These are phyloP conservation scores for Flueggea neowawraea DNA, from an alignment of 441 rosid genomes.

Conservation along the genomic window DNA sequence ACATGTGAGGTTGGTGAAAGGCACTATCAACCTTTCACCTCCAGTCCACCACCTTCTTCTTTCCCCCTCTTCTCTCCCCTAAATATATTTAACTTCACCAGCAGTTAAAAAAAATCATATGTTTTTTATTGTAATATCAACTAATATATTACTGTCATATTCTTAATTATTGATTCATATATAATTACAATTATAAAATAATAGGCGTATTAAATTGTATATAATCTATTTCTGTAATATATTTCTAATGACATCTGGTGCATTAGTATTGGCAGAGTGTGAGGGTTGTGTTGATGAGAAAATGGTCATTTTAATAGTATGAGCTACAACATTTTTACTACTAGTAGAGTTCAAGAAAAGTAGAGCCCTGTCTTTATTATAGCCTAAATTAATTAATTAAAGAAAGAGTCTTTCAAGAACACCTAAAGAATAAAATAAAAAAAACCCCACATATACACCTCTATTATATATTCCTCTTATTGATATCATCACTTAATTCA, in stretches of 20 bases:
- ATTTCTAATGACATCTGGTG: too few relatives aligned
- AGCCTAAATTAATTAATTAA: conserved; percentile 5
- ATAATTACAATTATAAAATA: too few relatives aligned
- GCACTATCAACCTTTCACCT: conserved; percentile 39
- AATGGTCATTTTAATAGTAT: background rate
- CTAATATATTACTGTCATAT: too few relatives aligned
- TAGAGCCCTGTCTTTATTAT: conserved; percentile 56
- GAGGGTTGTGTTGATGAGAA: too few relatives aligned
- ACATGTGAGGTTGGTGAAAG: conserved; percentile 58
- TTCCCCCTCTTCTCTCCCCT: background rate
- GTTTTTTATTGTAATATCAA: too few relatives aligned
- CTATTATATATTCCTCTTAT: conserved; percentile 44
- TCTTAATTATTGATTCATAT: too few relatives aligned
- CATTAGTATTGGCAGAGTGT: too few relatives aligned
- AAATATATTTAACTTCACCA: too few relatives aligned
- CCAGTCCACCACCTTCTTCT: too few relatives aligned
- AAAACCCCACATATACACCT: conserved; percentile 12
- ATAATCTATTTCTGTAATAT: too few relatives aligned
- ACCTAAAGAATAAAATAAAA: background rate
- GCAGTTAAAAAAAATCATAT: too few relatives aligned
- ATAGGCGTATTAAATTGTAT: too few relatives aligned
- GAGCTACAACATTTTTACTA: background rate
- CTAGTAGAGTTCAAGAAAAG: conserved; percentile 35
- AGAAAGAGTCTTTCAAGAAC: background rate
- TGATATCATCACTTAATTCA: conserved; percentile 28